A percentile compares a stretch with the other conserved stretches of the same genome.
Evolutionary conservation across 139 green algal species (phyloP).

Genomic region (Chlamydomonas sp.): DNA sequence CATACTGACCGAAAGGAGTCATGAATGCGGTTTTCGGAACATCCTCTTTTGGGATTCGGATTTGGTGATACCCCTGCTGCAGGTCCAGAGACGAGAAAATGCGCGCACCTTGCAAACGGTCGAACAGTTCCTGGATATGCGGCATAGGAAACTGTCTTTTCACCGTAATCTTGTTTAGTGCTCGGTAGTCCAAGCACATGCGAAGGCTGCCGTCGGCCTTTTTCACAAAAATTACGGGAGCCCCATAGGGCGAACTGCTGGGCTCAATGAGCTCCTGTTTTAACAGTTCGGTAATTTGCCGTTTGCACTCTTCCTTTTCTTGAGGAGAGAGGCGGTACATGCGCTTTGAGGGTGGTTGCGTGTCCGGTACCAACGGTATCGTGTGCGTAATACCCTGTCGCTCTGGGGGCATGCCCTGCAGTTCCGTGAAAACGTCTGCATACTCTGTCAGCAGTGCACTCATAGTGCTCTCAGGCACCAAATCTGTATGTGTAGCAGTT

Average conservation of each 20-base stretch:
- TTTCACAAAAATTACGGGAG: constrained; percentile 32
- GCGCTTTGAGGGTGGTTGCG: constrained; percentile 24
- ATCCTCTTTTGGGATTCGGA: background rate
- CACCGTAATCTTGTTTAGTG: constrained; percentile 37
- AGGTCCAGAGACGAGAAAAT: constrained; percentile 51
- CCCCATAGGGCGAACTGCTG: constrained; percentile 12
- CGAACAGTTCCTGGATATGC: constrained; percentile 51
- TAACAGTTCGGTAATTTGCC: constrained; percentile 64
- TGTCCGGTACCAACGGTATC: constrained; percentile 38
- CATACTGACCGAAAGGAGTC: too few relatives aligned
- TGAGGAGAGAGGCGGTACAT: constrained; percentile 45
- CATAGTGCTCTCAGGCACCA: too few relatives aligned
- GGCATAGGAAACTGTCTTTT: constrained; percentile 67
- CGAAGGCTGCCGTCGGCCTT: constrained; percentile 58
- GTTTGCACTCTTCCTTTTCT: constrained; percentile 50
- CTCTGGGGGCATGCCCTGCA: too few relatives aligned
- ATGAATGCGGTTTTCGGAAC: too few relatives aligned
- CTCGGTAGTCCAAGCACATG: constrained; percentile 58
- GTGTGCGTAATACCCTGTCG: constrained; percentile 28
- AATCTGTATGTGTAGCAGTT: too few relatives aligned
- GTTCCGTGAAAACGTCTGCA: too few relatives aligned
- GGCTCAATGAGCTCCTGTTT: constrained; percentile 62
- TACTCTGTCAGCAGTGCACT: too few relatives aligned
- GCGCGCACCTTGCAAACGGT: constrained; percentile 27
- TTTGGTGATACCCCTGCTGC: constrained; percentile 48